Conservation (phyloP, 805 yeast species). For the Candida nonsorbophila region DNA sequence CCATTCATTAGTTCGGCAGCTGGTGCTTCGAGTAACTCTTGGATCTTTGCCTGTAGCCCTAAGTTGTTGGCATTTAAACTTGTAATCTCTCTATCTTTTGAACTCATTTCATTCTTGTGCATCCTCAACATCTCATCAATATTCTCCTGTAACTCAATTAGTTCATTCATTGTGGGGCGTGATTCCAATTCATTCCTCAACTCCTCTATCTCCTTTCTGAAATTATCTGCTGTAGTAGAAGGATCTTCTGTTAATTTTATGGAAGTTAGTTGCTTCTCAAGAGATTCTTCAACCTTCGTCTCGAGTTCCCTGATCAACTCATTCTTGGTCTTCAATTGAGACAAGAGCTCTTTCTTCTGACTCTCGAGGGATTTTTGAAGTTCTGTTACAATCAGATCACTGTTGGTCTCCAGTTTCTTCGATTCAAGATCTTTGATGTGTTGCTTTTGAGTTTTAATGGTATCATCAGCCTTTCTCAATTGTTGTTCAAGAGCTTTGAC, state of each 20-base stretch:
- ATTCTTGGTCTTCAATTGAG: background rate
- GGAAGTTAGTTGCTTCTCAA: slow-evolving; percentile 7
- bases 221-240: slow-evolving; percentile 8
- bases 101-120: slow-evolving; percentile 28
- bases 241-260: slow-evolving; percentile 10
- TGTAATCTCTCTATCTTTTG: slow-evolving; percentile 20
- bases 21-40: slow-evolving; percentile 10
- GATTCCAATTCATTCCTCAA: slow-evolving; percentile 26
- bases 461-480: slow-evolving; percentile 6
- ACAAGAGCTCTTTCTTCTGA: background rate
- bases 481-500: slow-evolving; percentile 11
- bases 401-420: background rate
- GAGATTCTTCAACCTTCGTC: slow-evolving; percentile 7
- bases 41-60: slow-evolving; percentile 18
- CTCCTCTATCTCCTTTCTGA: slow-evolving; percentile 16
- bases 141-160: slow-evolving; percentile 38
- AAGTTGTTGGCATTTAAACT: slow-evolving; percentile 14
- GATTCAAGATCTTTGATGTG: slow-evolving; percentile 6
- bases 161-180: slow-evolving; percentile 38
- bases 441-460: slow-evolving; percentile 6
- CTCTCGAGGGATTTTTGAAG: background rate
- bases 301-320: slow-evolving; percentile 6
- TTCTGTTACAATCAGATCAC: background rate
- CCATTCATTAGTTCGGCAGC: no score
- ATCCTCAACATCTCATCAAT: slow-evolving; percentile 37